Evolutionary conservation across 108 stramenopile genomes (phyloP), one percentile per base, ranked within the genome.

Genomic region (Nitzschia sp.): DNA sequence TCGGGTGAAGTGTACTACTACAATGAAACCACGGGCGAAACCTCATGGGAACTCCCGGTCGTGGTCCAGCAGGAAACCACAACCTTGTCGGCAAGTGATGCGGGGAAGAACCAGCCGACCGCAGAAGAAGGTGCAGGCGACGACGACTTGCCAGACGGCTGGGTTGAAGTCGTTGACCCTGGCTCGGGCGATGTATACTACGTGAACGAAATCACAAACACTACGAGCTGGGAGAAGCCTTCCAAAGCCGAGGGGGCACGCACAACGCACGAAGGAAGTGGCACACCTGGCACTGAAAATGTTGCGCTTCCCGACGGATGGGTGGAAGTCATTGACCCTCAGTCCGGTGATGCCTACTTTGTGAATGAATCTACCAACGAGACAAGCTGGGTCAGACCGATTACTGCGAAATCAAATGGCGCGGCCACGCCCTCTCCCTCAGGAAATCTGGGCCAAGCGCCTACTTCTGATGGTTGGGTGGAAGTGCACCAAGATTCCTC

Each of bases 331-430:
- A 58, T 71, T 25, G 91, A 92, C 70, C 75, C 74, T 1, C 60
- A 59, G 18, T 61, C 70, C 5, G 90, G 87, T 28, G 68, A 75
- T 17, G 59, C 53, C 17, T 91, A 91, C 56, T 88, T 82, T 54
- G 72, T 59, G 64, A 88, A 91, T 68, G 75, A 72, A 55, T 56
- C 38, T 36, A 82, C 81, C 6, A 61, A 83, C 17, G 82, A 73
- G 54, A 81, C 89, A 1, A 75, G 65, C 19, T 90, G 89, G 89
- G 82, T 84, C 48, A 64, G 46, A 60, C 88, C 88, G 45, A 42
- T 13, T 13, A 4, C 11, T 4, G n/a, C 18, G 4, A 19, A 51
- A 4, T 8, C 49, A 4, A 19, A 51, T n/a, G 38, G 13, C 38
- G 13, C 6, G 38, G 38, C 38, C 38, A 9, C 13, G 38, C 38